phyloP scores from a whole-genome alignment of 2,329 filamentous ascomycete genomes.

The Nemania bipapillata region DNA sequence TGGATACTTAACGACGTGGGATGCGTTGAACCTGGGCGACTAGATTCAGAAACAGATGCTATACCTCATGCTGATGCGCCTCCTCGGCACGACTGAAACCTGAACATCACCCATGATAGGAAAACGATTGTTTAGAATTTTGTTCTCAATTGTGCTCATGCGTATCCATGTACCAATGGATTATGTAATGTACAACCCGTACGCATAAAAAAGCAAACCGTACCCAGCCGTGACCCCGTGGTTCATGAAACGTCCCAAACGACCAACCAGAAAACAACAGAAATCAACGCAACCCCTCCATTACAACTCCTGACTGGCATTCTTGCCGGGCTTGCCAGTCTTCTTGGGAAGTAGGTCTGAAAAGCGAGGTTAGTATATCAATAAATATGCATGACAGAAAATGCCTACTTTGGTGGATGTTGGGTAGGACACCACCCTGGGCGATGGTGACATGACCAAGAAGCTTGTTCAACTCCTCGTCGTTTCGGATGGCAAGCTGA shows the following conservation, averaged over 20 bases:
- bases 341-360: conserved; percentile 98
- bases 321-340: conserved; percentile 94
- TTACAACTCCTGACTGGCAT: conserved; percentile 93
- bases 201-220: conserved; percentile 70
- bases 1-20: too few species aligned
- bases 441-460: conserved; percentile 95
- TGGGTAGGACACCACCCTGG: conserved; percentile 95
- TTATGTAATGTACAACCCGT: conserved; percentile 76
- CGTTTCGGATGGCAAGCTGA: conserved; percentile 98
- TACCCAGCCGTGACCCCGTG: conserved; percentile 82
- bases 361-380: conserved; percentile 32
- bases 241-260: conserved; percentile 79
- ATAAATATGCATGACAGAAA: conserved; percentile 41
- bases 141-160: conserved; percentile 64
- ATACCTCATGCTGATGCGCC: too few species aligned
- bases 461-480: conserved; percentile 99
- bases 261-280: conserved; percentile 72
- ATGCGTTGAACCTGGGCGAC: too few species aligned
- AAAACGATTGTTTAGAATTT: conserved; percentile 54
- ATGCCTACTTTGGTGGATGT: conserved; percentile 93
- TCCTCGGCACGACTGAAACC: too few species aligned
- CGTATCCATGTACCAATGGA: conserved; percentile 74
- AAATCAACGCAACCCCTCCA: conserved; percentile 56
- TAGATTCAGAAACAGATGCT: too few species aligned
- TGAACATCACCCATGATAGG: neutral